Conservation (phyloP, 2,329 filamentous ascomycete species). For the Colletotrichum liriopes region DNA sequence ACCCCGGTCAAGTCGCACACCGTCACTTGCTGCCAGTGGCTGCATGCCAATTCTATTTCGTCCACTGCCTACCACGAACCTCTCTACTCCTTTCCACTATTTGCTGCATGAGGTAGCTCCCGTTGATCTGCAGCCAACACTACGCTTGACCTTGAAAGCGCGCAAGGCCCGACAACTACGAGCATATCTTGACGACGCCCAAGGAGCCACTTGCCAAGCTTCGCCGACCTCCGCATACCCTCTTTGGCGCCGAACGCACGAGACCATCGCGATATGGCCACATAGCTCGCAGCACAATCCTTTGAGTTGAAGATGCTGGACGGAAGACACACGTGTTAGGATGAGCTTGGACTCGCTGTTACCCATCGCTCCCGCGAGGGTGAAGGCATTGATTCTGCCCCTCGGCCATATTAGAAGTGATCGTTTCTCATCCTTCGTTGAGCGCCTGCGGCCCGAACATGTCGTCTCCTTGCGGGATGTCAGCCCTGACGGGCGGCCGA, state of each 20-base stretch:
- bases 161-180: conserved; percentile 5
- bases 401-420: conserved; percentile 88
- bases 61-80: conserved; percentile 12
- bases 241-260: conserved; percentile 10
- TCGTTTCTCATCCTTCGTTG: conserved; percentile 84
- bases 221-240: conserved; percentile 11
- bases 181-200: neutral
- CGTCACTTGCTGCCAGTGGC: conserved; percentile 39
- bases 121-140: conserved; percentile 25
- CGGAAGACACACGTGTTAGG: conserved; percentile 62
- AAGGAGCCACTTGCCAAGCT: conserved; percentile 24
- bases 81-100: conserved; percentile 25
- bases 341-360: conserved; percentile 93
- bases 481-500: conserved; percentile 85
- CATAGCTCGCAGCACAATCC: conserved; percentile 31
- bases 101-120: conserved; percentile 24
- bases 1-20: conserved; percentile 38
- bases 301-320: conserved; percentile 43
- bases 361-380: conserved; percentile 91
- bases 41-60: conserved; percentile 36
- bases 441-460: conserved; percentile 83
- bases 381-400: conserved; percentile 89
- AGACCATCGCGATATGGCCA: conserved; percentile 38
- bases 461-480: conserved; percentile 89
- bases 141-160: conserved; percentile 4